Evolutionary conservation across 2,329 filamentous ascomycete genomes (phyloP).

Genomic region (Zalaria obscura): DNA sequence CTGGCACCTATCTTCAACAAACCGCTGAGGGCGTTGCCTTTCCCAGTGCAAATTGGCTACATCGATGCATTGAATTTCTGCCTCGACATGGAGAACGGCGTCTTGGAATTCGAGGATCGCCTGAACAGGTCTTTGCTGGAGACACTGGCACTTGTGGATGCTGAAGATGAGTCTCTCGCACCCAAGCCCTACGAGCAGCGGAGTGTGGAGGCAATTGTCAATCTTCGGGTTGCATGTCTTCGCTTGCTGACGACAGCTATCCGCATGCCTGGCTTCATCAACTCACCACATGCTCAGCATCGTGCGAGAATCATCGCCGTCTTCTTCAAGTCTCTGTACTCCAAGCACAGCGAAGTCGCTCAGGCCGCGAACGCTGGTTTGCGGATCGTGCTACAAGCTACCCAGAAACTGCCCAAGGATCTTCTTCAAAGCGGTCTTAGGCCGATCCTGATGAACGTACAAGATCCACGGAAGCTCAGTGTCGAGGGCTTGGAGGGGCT

Average conservation of each 20-base stretch:
- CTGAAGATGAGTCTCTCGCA: conserved; percentile 81
- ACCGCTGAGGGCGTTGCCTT: conserved; percentile 80
- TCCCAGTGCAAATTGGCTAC: conserved; percentile 91
- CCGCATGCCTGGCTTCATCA: conserved; percentile 80
- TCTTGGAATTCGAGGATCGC: conserved; percentile 83
- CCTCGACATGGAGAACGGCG: conserved; percentile 73
- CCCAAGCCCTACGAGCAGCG: conserved; percentile 89
- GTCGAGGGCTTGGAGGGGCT: conserved; percentile 84
- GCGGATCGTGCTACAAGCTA: conserved; percentile 74
- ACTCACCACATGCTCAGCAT: conserved; percentile 47
- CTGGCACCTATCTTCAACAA: conserved; percentile 92
- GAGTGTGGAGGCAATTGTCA: conserved; percentile 89
- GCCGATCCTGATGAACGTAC: conserved; percentile 90
- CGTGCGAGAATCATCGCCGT: conserved; percentile 64
- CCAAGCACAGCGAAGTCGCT: conserved; percentile 81
- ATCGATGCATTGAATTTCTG: conserved; percentile 97
- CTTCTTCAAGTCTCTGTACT: conserved; percentile 96
- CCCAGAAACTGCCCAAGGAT: conserved; percentile 87
- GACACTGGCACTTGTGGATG: conserved; percentile 83
- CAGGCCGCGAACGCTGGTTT: conserved; percentile 86
- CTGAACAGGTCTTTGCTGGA: conserved; percentile 85
- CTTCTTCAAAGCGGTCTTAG: conserved; percentile 84
- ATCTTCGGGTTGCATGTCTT: conserved; percentile 83
- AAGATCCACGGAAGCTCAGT: conserved; percentile 80
- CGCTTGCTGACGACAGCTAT: conserved; percentile 87